phyloP scores from a whole-genome alignment of 2,329 filamentous ascomycete species.

The Neodidymelliopsis sp. region DNA sequence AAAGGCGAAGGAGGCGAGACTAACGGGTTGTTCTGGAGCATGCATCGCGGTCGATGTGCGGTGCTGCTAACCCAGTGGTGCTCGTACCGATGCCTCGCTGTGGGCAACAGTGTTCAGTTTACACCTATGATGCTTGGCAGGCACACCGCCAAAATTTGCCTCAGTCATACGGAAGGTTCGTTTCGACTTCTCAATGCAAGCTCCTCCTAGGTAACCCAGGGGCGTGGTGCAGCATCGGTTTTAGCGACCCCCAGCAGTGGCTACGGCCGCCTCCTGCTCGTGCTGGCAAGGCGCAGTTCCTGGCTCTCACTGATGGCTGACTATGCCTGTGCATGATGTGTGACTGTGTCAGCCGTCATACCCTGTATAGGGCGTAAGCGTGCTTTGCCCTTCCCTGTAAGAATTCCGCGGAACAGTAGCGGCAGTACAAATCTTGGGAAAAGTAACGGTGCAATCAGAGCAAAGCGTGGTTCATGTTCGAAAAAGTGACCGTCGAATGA shows the following conservation, averaged over 20 bases:
- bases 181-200: slow-evolving; percentile 2
- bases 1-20: slow-evolving; percentile 1
- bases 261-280: slow-evolving; percentile 1
- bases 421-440: not conserved
- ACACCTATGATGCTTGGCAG: slow-evolving; percentile 5
- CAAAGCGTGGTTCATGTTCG: not conserved
- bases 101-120: not conserved
- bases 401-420: not conserved
- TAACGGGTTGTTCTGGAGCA: slow-evolving; percentile 1
- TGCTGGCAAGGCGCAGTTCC: not conserved
- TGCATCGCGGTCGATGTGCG: slow-evolving; percentile 2
- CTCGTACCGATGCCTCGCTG: not conserved
- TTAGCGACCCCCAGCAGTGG: not conserved
- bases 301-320: slow-evolving; percentile 1
- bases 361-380: not conserved
- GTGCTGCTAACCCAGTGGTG: not conserved
- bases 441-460: slow-evolving; percentile 18
- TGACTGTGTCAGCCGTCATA: not conserved
- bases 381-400: not conserved
- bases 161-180: slow-evolving; percentile 1
- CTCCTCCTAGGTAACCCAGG: not conserved
- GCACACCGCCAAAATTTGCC: slow-evolving; percentile 5
- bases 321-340: not conserved
- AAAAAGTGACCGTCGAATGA: slow-evolving; percentile 18
- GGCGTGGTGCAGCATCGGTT: not conserved